Evolutionary conservation across 306 rosid genomes (phyloP).

Genomic region (Casuarina cunninghamiana): DNA sequence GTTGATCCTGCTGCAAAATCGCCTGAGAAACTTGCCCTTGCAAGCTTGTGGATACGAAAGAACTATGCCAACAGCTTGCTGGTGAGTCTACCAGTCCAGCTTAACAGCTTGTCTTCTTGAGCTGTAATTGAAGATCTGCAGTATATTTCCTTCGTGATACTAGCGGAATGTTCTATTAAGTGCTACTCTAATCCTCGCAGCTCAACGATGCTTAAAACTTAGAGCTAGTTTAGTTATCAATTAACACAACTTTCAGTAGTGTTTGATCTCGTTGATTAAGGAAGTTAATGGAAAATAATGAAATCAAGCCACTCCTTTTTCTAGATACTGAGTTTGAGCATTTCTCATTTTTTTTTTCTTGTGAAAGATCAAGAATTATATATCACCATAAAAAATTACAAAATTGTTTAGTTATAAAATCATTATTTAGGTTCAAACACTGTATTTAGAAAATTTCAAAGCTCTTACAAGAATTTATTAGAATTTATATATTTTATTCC

Average conservation of each 20-base stretch:
- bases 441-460: too few relatives aligned
- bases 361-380: too few relatives aligned
- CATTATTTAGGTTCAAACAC: too few relatives aligned
- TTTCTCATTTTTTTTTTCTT: constrained; percentile 3
- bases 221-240: background rate
- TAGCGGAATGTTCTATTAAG: background rate
- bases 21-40: constrained; percentile 81
- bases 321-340: background rate
- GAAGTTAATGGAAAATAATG: background rate
- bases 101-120: constrained; percentile 1
- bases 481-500: too few relatives aligned
- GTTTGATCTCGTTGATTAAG: background rate
- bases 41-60: constrained; percentile 84
- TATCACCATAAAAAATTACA: too few relatives aligned
- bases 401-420: too few relatives aligned
- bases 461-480: too few relatives aligned
- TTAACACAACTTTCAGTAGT: background rate
- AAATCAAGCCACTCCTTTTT: background rate
- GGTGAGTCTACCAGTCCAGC: constrained; percentile 55
- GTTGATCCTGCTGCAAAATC: constrained; percentile 76
- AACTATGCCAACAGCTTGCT: constrained; percentile 70
- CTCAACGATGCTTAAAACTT: background rate
- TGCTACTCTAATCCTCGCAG: background rate
- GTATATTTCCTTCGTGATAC: too few relatives aligned
- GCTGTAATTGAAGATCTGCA: too few relatives aligned